A percentile compares a stretch with the other conserved stretches of the same genome.
Evolutionary conservation across 306 rosid genomes (phyloP).

Genomic region (Citrullus amarus): DNA sequence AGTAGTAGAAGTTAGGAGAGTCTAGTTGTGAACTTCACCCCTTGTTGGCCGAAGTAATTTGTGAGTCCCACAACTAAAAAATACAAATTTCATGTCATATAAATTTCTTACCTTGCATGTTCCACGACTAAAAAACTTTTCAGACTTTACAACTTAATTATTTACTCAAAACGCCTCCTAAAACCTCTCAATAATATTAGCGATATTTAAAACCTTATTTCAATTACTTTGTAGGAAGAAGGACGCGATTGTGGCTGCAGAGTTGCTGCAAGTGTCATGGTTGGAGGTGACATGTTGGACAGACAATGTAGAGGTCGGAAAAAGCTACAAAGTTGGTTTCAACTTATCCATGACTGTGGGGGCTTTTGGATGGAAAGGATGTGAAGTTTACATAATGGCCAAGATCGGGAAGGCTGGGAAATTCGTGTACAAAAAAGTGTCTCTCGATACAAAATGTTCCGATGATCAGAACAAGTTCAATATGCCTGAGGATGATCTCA

Average conservation of each 20-base stretch:
- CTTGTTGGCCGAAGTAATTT: no score
- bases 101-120: no score
- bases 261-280: constrained; percentile 67
- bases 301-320: accelerated
- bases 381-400: constrained; percentile 51
- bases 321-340: constrained; percentile 17
- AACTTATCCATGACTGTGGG: background rate
- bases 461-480: background rate
- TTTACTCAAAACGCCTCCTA: no score
- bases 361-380: constrained; percentile 55
- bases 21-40: no score
- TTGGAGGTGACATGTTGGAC: constrained; percentile 42
- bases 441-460: background rate
- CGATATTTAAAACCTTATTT: background rate
- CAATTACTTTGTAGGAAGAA: background rate
- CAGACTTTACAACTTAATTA: no score
- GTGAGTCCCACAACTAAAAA: no score
- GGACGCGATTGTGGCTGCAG: background rate
- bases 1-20: no score
- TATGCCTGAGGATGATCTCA: background rate
- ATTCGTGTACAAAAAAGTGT: constrained; percentile 9
- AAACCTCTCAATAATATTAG: no score
- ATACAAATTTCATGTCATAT: no score
- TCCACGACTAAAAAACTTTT: no score
- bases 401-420: constrained; percentile 41